Evolutionary conservation across 768 basidiomycete species (phyloP), one percentile per base, ranked within the genome.

Genomic region (Termitomyces sp.): DNA sequence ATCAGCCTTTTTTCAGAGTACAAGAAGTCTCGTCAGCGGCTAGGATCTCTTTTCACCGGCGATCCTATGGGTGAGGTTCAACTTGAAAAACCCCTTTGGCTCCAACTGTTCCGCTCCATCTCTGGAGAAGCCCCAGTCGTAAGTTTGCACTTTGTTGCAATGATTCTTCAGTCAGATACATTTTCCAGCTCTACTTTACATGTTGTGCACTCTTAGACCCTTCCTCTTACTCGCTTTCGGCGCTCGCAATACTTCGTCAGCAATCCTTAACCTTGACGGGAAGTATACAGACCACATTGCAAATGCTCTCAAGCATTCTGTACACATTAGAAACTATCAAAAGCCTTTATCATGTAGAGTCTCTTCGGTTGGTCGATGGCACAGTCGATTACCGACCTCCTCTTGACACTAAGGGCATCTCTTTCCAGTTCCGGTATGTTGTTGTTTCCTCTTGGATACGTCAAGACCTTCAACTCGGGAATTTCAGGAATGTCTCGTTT

Each of bases 401-500:
- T 6, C 59, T 66, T 10, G 45, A 40, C 18, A 52, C 59, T 12
- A 63, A 65, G 9, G 71, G 70, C 1, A 70, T 70, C 64, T 58
- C 65, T 2, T 63, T 72, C 42, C 64, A 71, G 30, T 54, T 72
- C 22, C 63, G 61, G 71, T 72, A 57, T 8, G 56, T 58, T 48
- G 40, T 26, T 45, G n/a, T 38, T 33, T 32, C 12, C 24, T n/a
- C 22, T 30, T 26, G 33, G 14, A 9, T 35, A 20, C 24, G 18
- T 5, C 36, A 22, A 26, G 44, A 26, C 8, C 2, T 36, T 43
- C 33, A 50, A 26, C 33, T 16, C n/a, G 14, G n/a, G 30, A 14
- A 45, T 9, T 6, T n/a, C 56, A 85, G 84, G 18, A 65, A 83
- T 53, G 76, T 84, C 0, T 73, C 71, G 0, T 86, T 86, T 59